Evolutionary conservation across 2,329 filamentous ascomycete genomes (phyloP).

Genomic region (Xenoacremonium recifei): DNA sequence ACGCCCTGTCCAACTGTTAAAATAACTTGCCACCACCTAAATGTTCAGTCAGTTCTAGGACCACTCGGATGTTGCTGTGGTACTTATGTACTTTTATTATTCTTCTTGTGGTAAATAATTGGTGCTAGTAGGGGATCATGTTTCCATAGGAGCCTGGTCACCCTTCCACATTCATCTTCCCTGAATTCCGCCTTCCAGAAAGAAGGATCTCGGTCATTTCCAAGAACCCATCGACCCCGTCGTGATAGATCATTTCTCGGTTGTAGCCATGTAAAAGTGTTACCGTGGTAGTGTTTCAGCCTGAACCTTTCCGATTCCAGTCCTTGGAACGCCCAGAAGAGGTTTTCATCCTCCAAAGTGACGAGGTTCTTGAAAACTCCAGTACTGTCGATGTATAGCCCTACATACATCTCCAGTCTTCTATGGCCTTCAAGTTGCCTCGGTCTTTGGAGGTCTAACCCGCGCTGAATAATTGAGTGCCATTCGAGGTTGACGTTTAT

Average conservation of each 20-base stretch:
- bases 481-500: not conserved
- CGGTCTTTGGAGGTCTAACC: not conserved
- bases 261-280: conserved; percentile 6
- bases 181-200: not conserved
- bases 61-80: too few species aligned
- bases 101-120: too few species aligned
- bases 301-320: conserved; percentile 2
- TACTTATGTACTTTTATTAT: too few species aligned
- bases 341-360: not conserved
- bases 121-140: too few species aligned
- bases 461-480: not conserved
- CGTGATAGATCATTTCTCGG: not conserved
- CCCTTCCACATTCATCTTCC: not conserved
- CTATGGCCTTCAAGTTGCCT: not conserved
- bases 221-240: not conserved
- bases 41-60: too few species aligned
- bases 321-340: conserved; percentile 2
- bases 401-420: too few species aligned
- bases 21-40: too few species aligned
- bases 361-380: conserved; percentile 1
- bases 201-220: not conserved
- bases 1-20: too few species aligned
- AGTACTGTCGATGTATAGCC: not conserved
- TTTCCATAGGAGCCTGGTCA: not conserved
- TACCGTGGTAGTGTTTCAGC: conserved; percentile 3